Percentiles rank a stretch among this genome's conserved stretches.
Conservation (phyloP, 176 grass and related monocot species). For the sorghum (Sorghum bicolor) region DNA sequence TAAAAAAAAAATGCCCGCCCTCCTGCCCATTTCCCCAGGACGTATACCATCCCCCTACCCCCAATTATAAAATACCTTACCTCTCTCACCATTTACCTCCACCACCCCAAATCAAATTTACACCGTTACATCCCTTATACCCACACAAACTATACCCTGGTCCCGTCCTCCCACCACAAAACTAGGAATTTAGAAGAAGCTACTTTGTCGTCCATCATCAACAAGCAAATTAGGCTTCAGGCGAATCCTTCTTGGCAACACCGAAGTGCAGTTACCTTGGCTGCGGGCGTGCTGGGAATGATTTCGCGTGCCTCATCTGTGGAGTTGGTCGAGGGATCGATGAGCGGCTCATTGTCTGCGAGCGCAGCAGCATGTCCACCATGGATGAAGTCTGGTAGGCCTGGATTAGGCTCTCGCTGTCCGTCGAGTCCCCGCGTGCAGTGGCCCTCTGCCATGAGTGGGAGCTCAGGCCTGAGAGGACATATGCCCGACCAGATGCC, state of each 20-base stretch:
- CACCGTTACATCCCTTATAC: slow-evolving; percentile 49
- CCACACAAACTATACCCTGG: slow-evolving; percentile 45
- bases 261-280: slow-evolving; percentile 44
- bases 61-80: slow-evolving; percentile 38
- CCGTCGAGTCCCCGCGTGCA: slow-evolving; percentile 53
- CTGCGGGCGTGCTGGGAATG: slow-evolving; percentile 67
- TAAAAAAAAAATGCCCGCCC: not conserved
- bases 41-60: slow-evolving; percentile 20
- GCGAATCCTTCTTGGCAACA: slow-evolving; percentile 20
- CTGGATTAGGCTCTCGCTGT: slow-evolving; percentile 67
- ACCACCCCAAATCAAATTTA: slow-evolving; percentile 54
- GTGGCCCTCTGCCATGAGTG: slow-evolving; percentile 92
- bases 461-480: slow-evolving; percentile 82
- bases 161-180: slow-evolving; percentile 27
- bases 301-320: slow-evolving; percentile 66
- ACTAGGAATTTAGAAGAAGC: slow-evolving; percentile 19
- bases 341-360: slow-evolving; percentile 61
- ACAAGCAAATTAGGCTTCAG: slow-evolving; percentile 10
- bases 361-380: slow-evolving; percentile 81
- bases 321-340: slow-evolving; percentile 16
- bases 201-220: not conserved
- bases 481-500: slow-evolving; percentile 67
- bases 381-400: slow-evolving; percentile 86
- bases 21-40: slow-evolving; percentile 25
- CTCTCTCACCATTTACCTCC: slow-evolving; percentile 34